Evolutionary conservation across 208 protist genomes (phyloP).

Genomic region (Blechomonas ayalai): DNA sequence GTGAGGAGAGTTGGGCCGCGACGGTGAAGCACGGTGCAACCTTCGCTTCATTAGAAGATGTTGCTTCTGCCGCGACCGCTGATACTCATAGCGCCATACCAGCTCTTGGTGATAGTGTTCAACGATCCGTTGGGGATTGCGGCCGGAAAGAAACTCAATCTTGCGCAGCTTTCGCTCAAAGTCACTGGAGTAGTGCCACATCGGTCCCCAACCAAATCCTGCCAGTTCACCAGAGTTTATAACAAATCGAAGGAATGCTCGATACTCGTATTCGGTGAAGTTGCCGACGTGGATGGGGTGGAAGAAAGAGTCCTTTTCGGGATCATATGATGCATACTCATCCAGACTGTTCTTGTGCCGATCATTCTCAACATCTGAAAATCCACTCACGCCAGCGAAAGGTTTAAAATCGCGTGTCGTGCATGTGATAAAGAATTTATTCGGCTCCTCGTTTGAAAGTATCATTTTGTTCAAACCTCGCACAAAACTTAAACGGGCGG

Average conservation of each 20-base stretch:
- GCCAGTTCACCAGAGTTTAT: slow-evolving; percentile 88
- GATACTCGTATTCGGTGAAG: slow-evolving; percentile 89
- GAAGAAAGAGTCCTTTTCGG: slow-evolving; percentile 87
- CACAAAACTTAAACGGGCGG: slow-evolving; percentile 83
- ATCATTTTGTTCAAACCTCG: slow-evolving; percentile 87
- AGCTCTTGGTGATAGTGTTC: slow-evolving; percentile 91
- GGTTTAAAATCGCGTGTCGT: slow-evolving; percentile 88
- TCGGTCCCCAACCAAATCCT: slow-evolving; percentile 87
- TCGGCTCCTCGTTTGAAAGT: slow-evolving; percentile 62
- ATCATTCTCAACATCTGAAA: slow-evolving; percentile 78
- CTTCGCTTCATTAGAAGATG: slow-evolving; percentile 59
- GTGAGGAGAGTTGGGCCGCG: not conserved
- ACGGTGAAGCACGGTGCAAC: not conserved
- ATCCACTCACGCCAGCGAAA: slow-evolving; percentile 84
- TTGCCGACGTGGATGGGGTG: slow-evolving; percentile 81
- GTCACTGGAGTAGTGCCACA: slow-evolving; percentile 87
- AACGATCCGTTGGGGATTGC: slow-evolving; percentile 85
- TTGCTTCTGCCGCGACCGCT: slow-evolving; percentile 86
- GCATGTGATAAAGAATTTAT: slow-evolving; percentile 89
- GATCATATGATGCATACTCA: slow-evolving; percentile 86
- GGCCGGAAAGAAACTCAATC: slow-evolving; percentile 85
- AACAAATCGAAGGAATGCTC: slow-evolving; percentile 77
- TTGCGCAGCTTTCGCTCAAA: slow-evolving; percentile 92
- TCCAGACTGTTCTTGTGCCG: slow-evolving; percentile 70
- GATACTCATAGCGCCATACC: slow-evolving; percentile 87